phyloP scores from a whole-genome alignment of 169 alveolate species.

The Plasmodium vivax region DNA sequence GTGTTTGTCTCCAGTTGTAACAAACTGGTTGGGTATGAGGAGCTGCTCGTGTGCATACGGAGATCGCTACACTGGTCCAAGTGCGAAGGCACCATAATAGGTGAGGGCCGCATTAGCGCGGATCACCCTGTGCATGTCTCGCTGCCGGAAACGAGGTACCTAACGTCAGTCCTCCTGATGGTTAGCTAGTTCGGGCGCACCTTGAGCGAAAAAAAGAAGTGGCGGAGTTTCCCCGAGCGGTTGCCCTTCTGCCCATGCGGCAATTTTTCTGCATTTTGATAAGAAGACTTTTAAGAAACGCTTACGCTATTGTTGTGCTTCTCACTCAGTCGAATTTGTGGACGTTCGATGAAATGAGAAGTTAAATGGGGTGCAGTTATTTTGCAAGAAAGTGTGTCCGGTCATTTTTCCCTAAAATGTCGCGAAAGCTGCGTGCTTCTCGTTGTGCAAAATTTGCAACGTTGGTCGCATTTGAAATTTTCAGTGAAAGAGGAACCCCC shows the following conservation, averaged over 20 bases:
- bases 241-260: background rate
- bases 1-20: constrained; percentile 76
- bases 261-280: background rate
- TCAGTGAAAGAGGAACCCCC: background rate
- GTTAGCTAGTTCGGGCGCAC: constrained; percentile 13
- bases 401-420: background rate
- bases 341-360: background rate
- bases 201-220: background rate
- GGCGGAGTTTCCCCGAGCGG: background rate
- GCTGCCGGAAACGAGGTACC: constrained; percentile 60
- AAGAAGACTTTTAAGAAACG: background rate
- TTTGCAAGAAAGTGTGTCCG: background rate
- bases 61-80: constrained; percentile 70
- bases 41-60: constrained; percentile 39
- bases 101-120: constrained; percentile 70
- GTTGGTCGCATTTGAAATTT: background rate
- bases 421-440: background rate
- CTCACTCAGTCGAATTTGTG: background rate
- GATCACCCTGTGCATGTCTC: constrained; percentile 75
- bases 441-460: background rate
- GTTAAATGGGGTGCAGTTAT: background rate
- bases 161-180: constrained; percentile 65
- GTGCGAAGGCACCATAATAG: constrained; percentile 69
- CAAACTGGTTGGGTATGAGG: constrained; percentile 58
- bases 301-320: background rate